These are phyloP conservation scores for Beauveria australis DNA, from an alignment of 2,329 filamentous ascomycete species.

Conservation along the genomic window DNA sequence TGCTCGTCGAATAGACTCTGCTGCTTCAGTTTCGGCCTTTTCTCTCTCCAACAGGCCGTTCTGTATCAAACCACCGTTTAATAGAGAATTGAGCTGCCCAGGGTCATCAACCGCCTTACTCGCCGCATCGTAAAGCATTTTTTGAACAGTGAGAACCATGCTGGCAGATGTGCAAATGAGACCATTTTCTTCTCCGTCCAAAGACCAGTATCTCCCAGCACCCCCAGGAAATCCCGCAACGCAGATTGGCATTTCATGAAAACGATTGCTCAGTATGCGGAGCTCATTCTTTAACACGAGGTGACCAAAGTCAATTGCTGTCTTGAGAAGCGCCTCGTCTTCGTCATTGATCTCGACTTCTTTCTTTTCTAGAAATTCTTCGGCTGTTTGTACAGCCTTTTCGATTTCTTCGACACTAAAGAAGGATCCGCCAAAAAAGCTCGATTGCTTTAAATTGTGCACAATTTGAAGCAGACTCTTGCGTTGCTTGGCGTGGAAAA, in stretches of 20 bases:
- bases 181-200: conserved; percentile 46
- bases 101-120: conserved; percentile 35
- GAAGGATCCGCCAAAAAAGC: conserved; percentile 77
- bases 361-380: conserved; percentile 57
- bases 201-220: conserved; percentile 57
- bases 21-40: conserved; percentile 19
- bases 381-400: conserved; percentile 56
- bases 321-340: conserved; percentile 52
- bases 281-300: conserved; percentile 49
- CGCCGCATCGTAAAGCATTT: conserved; percentile 38
- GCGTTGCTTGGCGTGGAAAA: conserved; percentile 71
- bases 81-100: conserved; percentile 36
- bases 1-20: conserved; percentile 11
- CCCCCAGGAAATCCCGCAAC: conserved; percentile 58
- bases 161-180: conserved; percentile 39
- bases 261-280: conserved; percentile 58
- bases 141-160: conserved; percentile 45
- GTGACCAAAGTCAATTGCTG: conserved; percentile 60
- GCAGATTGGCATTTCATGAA: conserved; percentile 72
- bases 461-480: conserved; percentile 61
- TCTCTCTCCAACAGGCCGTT: conserved; percentile 30
- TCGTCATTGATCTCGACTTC: conserved; percentile 48
- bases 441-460: conserved; percentile 71
- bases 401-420: conserved; percentile 56
- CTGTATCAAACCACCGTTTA: conserved; percentile 37